Conservation (phyloP, 306 rosid species). For the barrel medic (Medicago truncatula) region MtrunA17r5.0-ANR NC_053049.1:16318001-16318500, state of each 20-base stretch:
- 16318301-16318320: not conserved
- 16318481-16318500: not conserved
- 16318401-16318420: slow-evolving; percentile 30
- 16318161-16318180: not conserved
- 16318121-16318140: not conserved
- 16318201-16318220: not conserved
- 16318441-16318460: slow-evolving; percentile 32
- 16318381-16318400: slow-evolving; percentile 9
- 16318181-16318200: not conserved
- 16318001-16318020: not conserved
- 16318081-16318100: not conserved
- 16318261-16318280: not conserved
- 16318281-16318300: not conserved
- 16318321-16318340: not conserved
- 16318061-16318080: not conserved
- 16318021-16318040: no score
- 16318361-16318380: slow-evolving; percentile 2
- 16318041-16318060: not conserved
- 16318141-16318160: not conserved
- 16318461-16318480: slow-evolving; percentile 21
- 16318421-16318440: not conserved
- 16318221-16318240: not conserved
- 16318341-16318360: slow-evolving; percentile 13
- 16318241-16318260: not conserved
- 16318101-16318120: not conserved